Base-by-base conservation (phyloP, 2,329 filamentous ascomycete species). In the Ophiostoma himal-ulmi region DNA sequence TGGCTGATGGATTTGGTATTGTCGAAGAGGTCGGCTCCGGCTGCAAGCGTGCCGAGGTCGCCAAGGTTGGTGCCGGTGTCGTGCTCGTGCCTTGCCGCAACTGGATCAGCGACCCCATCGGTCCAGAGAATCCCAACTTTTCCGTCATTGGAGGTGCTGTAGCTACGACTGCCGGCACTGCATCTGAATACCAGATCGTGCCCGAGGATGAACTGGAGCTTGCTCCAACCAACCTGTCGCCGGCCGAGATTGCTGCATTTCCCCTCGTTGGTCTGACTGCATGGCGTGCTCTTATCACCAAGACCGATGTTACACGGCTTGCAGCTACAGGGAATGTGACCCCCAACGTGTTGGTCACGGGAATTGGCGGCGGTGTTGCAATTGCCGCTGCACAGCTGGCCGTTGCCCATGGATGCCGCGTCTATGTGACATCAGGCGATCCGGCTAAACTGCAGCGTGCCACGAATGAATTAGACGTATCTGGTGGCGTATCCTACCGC, bases 331-430 rank as follows among this genome's bases (percentile, higher is more conserved):
- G n/a, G 2, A 41, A 36, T 6, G n/a, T 5, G 5, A 92, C 92
- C 2, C 82, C 86, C 72, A 96, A 96, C 77, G 83, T 98, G 4
- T 82, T 98, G 41, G 81, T 98, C 60, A 97, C 94, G 5, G 94
- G 94, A 0, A 96, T 98, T 78, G 94, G 94, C 0, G 94, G 94
- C 48, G 94, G 94, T 62, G 94, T 97, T 0, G 94, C 94, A 44
- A 82, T 97, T 70, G 89, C 92, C 82, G 90, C 86, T 6, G 81
- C 97, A 75, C 85, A 92, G 78, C 96, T 96, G 80, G 93, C 88
- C 13, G 88, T 89, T 14, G 92, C 87, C 11, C 81, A 88, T 74
- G 91, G 93, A 52, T 87, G 89, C 75, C 88, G 89, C 78, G 90
- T 94, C n/a, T 96, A 85, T 77, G 93, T 97, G 70, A 94, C 90